Base-by-base conservation (phyloP, 208 protist species). In the Sergeia podlipaevii region DNA sequence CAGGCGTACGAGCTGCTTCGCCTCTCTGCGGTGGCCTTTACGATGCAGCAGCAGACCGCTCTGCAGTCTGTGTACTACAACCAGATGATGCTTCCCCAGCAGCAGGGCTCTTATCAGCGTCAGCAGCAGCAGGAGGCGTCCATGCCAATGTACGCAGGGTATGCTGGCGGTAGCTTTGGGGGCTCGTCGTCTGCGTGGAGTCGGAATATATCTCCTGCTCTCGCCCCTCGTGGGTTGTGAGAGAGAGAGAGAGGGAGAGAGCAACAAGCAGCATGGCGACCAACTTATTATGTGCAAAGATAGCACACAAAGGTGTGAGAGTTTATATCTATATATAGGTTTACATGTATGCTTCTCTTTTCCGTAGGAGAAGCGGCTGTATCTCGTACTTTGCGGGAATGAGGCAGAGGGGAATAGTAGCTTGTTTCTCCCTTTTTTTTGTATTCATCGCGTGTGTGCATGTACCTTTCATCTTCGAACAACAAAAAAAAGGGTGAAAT, bases 31-130 rank as follows among this genome's bases (percentile, higher is more conserved):
- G 68, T 68, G 37, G 72, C 65, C 28, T 85, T 93, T 38, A 89
- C 54, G 36, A 1, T 50, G 36, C 68, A 71, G 37, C 86, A 93
- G 60, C 71, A 82, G 48, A 51, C 65, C 11, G 70, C 80, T 6
- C 59, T 90, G 47, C 66, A 80, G 39, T 53, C 46, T 17, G 65
- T 91, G 54, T 87, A 89, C 61, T 86, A 74, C 48, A 70, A 80
- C 15, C 86, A 93, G 47, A 74, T 77, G 43, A 3, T 82, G 26
- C 43, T 84, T 26, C 42, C 70, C 4, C 68, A 71, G 18, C 41
- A 73, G 33, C 57, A 80, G 49, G 47, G 29, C n/a, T n/a, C n/a
- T n/a, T n/a, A n/a, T n/a, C n/a, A 47, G 27, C 27, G 7, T n/a
- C 42, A 20, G 29, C 43, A 24, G 37, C 15, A 27, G 36, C 1